Percentiles rank a stretch among this genome's conserved stretches.
These are phyloP conservation scores for Pseudoscleropodium purum DNA, from an alignment of 225 moss, liverwort and hornwort genomes.

Conservation along the genomic window DNA sequence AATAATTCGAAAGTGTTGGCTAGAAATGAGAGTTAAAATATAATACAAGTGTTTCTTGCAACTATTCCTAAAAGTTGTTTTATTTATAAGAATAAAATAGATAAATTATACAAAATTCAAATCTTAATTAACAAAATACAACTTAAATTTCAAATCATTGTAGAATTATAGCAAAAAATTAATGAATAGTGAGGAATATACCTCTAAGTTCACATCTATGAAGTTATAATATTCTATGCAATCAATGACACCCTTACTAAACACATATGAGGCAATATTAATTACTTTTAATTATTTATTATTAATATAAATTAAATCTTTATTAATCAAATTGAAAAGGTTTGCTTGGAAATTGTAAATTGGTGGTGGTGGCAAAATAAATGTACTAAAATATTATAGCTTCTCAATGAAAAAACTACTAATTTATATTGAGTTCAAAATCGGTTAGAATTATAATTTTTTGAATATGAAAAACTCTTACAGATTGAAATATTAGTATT, in stretches of 20 bases:
- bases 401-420: neutral
- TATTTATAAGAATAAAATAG: neutral
- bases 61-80: neutral
- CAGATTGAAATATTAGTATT: too few relatives aligned
- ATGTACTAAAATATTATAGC: neutral
- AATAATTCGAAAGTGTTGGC: neutral
- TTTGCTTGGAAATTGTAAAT: neutral
- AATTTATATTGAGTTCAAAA: neutral
- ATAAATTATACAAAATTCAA: neutral
- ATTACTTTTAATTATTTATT: neutral
- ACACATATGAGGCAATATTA: neutral
- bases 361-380: neutral
- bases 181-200: neutral
- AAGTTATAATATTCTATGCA: neutral
- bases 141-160: neutral
- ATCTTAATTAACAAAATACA: too few relatives aligned
- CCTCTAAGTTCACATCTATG: neutral
- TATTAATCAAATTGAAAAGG: neutral
- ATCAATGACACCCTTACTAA: neutral
- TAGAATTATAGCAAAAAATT: neutral
- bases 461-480: neutral
- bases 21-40: neutral
- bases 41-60: neutral
- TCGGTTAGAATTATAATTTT: neutral
- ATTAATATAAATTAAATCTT: neutral